Evolutionary conservation across 2,329 filamentous ascomycete genomes (phyloP).

Genomic region (Teratosphaeria viscida): DNA sequence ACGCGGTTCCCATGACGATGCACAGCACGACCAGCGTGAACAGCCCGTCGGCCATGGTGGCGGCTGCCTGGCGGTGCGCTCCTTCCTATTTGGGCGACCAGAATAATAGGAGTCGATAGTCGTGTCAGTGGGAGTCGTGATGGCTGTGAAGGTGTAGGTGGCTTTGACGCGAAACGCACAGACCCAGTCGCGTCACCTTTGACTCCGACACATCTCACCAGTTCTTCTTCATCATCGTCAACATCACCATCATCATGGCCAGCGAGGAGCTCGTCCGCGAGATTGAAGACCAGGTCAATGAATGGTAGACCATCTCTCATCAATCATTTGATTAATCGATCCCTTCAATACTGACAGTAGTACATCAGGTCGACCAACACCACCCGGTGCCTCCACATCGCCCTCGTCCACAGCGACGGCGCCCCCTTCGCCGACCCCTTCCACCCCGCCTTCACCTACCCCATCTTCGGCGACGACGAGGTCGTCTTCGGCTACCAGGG

Average conservation of each 20-base stretch:
- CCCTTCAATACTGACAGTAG: too few relatives aligned
- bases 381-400: slow-evolving; percentile 54
- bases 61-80: neutral
- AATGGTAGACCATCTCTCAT: slow-evolving; percentile 31
- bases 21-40: slow-evolving; percentile 55
- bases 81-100: neutral
- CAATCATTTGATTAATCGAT: neutral
- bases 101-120: too few relatives aligned
- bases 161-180: neutral
- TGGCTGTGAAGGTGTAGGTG: too few relatives aligned
- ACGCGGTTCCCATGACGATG: slow-evolving; percentile 56
- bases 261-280: slow-evolving; percentile 16
- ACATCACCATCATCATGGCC: slow-evolving; percentile 5
- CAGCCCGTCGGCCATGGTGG: slow-evolving; percentile 48
- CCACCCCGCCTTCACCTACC: slow-evolving; percentile 77
- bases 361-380: slow-evolving; percentile 36
- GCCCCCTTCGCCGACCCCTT: slow-evolving; percentile 42
- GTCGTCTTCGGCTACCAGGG: slow-evolving; percentile 82
- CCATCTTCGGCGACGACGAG: slow-evolving; percentile 89
- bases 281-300: slow-evolving; percentile 20
- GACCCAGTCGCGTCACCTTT: neutral
- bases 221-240: neutral
- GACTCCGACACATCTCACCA: neutral
- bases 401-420: slow-evolving; percentile 43
- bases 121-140: neutral